Evolutionary conservation across 2,329 filamentous ascomycete genomes (phyloP).

Genomic region (Plenodomus tracheiphilus): DNA sequence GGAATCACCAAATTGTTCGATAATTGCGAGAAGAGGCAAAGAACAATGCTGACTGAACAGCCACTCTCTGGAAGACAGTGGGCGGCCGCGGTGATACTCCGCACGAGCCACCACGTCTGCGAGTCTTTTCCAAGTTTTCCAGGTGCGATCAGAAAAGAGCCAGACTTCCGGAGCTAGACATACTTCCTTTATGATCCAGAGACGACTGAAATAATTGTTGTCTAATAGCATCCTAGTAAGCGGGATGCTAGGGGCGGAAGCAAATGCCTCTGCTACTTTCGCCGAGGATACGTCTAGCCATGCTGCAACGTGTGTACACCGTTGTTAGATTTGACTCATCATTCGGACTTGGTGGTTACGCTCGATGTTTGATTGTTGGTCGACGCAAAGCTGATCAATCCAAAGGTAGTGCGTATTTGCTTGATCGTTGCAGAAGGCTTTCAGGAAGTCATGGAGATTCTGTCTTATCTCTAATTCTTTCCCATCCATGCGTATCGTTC

Average conservation of each 20-base stretch:
- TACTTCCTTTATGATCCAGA: conserved; percentile 12
- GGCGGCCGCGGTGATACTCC: background rate
- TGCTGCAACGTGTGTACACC: conserved; percentile 1
- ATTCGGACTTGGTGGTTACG: conserved; percentile 8
- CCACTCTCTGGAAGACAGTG: background rate
- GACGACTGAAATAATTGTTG: conserved; percentile 6
- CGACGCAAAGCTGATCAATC: conserved; percentile 10
- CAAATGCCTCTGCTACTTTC: background rate
- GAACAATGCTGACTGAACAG: background rate
- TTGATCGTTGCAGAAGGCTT: conserved; percentile 1
- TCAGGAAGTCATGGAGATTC: conserved; percentile 3
- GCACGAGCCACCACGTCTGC: background rate
- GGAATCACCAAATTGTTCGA: background rate
- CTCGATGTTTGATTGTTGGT: conserved; percentile 2
- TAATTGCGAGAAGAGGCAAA: background rate
- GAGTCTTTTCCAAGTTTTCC: conserved; percentile 1
- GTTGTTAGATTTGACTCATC: conserved; percentile 5
- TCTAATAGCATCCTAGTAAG: background rate
- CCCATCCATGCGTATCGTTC: background rate
- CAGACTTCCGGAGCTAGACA: background rate
- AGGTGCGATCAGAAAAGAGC: conserved; percentile 2
- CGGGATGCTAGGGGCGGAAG: background rate
- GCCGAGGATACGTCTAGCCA: conserved; percentile 3
- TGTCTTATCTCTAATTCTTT: background rate
- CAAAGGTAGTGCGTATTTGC: conserved; percentile 2